These are phyloP conservation scores for Naganishia sp. DNA, from an alignment of 1,284 basidiomycete genomes.

Conservation along the genomic window DNA sequence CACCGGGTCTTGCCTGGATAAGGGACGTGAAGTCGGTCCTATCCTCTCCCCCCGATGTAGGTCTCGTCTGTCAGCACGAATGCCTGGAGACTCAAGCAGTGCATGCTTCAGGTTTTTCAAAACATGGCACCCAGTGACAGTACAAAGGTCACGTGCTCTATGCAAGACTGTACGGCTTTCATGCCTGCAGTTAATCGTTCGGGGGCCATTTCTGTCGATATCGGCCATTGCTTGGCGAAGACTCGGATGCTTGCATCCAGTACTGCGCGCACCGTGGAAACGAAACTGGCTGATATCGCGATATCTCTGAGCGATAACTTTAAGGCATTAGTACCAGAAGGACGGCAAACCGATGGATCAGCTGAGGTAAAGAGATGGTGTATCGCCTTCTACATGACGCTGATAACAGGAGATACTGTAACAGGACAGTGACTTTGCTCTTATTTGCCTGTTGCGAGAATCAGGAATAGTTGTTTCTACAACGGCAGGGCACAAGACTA, in stretches of 20 bases:
- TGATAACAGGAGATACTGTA: slow-evolving; percentile 42
- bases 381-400: background rate
- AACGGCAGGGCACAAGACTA: background rate
- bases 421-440: slow-evolving; percentile 67
- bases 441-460: slow-evolving; percentile 17
- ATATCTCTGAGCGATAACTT: slow-evolving; percentile 30
- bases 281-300: slow-evolving; percentile 42
- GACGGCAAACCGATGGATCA: slow-evolving; percentile 21
- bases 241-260: slow-evolving; percentile 72
- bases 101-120: slow-evolving; percentile 73
- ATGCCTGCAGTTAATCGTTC: slow-evolving; percentile 58
- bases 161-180: slow-evolving; percentile 71
- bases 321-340: slow-evolving; percentile 61
- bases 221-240: slow-evolving; percentile 67
- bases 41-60: slow-evolving; percentile 83
- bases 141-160: slow-evolving; percentile 66
- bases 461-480: background rate
- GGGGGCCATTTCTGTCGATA: slow-evolving; percentile 66
- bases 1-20: slow-evolving; percentile 57
- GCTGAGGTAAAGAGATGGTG: background rate
- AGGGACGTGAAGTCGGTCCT: slow-evolving; percentile 67
- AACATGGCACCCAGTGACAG: slow-evolving; percentile 87
- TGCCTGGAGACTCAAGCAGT: background rate
- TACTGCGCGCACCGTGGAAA: slow-evolving; percentile 60
- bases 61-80: slow-evolving; percentile 43